Evolutionary conservation across 2,329 filamentous ascomycete genomes (phyloP), one percentile per base, ranked within the genome.

Genomic region (Penicillium sp.): DNA sequence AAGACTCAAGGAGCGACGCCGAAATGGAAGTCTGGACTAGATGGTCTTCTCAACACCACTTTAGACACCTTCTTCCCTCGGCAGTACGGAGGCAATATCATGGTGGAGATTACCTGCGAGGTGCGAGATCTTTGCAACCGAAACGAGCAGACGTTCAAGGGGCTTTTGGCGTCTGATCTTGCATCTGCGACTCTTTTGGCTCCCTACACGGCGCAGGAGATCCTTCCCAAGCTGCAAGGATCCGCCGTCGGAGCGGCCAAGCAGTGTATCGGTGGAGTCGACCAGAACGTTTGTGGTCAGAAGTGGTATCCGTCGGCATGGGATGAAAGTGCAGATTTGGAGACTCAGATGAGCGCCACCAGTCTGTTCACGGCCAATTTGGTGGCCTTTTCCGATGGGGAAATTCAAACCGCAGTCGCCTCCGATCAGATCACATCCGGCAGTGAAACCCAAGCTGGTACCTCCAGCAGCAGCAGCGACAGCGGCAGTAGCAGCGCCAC

Each of bases 61-160:
- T 73, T 77, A 0, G 16, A 32, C 22, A 57, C 67, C 11, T 69
- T 71, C 8, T 85, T 86, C 67, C 84, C 85, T 71, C 76, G 77
- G 8, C 55, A 67, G 22, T 69, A 70, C 38, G 68, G 69, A 44
- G 70, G 83, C n/a, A 80, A 80, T 43, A 78, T 87, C 61, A 83
- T 88, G 60, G 83, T 75, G 56, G 90, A 92, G 70, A 72, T 83
- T 3, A 77, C 83, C 13, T 92, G 89, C 73, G 88, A 91, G 62
- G 69, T 77, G 2, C 73, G 64, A 1, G 58, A 68, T n/a, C 81
- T 74, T 27, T 92, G 90, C 75, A 85, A 86, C 47, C 78, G 81
- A 43, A 88, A 91, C 65, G 87, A 90, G 78, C 70, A 83, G 50
- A 83, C 82, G 1, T 91, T 87, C 80, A 90, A 90, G 73, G 86